phyloP scores from a whole-genome alignment of 352 stramenopile genomes.

The Phytophthora quininea region DNA sequence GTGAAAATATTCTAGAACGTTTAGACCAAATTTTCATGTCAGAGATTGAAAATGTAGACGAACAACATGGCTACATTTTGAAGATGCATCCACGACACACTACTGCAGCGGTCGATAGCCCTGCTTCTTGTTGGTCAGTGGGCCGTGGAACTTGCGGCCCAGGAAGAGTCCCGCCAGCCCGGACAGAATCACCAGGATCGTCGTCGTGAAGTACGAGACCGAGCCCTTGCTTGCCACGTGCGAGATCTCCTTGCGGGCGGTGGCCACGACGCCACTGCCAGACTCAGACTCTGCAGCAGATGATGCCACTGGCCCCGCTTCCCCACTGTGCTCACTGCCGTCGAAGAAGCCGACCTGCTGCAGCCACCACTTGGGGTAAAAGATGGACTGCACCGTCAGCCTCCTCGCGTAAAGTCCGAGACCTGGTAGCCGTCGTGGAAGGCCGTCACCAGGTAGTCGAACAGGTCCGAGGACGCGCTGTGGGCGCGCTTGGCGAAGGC shows the following conservation, averaged over 20 bases:
- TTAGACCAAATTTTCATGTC: not conserved
- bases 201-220: conserved; percentile 60
- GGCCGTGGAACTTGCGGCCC: conserved; percentile 58
- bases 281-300: conserved; percentile 7
- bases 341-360: conserved; percentile 79
- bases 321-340: conserved; percentile 17
- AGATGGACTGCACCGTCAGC: conserved; percentile 62
- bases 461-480: conserved; percentile 59
- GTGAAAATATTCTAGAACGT: conserved; percentile 15
- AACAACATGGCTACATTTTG: conserved; percentile 19
- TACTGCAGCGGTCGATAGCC: conserved; percentile 52
- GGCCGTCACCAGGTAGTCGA: conserved; percentile 69
- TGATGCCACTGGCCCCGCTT: conserved; percentile 5
- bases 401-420: conserved; percentile 49
- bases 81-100: conserved; percentile 14
- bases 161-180: conserved; percentile 54
- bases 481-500: conserved; percentile 61
- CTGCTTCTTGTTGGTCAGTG: conserved; percentile 44
- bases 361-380: conserved; percentile 89
- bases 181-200: conserved; percentile 55
- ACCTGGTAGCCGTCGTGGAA: conserved; percentile 88
- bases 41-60: not conserved
- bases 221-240: conserved; percentile 21
- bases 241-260: conserved; percentile 18
- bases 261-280: conserved; percentile 20